These are phyloP conservation scores for Xylariales sp. DNA, from an alignment of 2,329 filamentous ascomycete genomes.

Conservation along the genomic window DNA sequence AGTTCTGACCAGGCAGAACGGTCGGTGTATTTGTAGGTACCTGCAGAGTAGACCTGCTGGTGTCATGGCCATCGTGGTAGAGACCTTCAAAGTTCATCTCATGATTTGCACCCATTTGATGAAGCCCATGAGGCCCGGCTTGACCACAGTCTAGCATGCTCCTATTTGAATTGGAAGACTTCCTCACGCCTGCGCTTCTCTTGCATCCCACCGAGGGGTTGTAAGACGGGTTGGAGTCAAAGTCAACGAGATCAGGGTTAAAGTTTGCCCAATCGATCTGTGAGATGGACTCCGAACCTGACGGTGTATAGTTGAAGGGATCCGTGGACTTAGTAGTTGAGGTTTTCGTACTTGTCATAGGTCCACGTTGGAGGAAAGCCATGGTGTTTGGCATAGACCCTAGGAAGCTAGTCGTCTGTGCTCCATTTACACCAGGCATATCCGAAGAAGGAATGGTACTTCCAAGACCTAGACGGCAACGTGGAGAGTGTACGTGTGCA, in stretches of 20 bases:
- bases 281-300: constrained; percentile 22
- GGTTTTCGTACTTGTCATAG: constrained; percentile 12
- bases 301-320: constrained; percentile 20
- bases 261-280: constrained; percentile 20
- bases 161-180: constrained; percentile 31
- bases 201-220: constrained; percentile 14
- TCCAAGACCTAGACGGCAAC: constrained; percentile 26
- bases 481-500: constrained; percentile 61
- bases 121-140: too few species aligned
- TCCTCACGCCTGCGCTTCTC: constrained; percentile 19
- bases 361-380: constrained; percentile 20
- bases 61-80: neutral
- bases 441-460: constrained; percentile 15
- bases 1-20: neutral
- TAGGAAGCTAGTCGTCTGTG: constrained; percentile 14
- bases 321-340: constrained; percentile 18
- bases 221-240: constrained; percentile 17
- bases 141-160: constrained; percentile 34
- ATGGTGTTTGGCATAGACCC: constrained; percentile 25
- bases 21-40: constrained; percentile 3
- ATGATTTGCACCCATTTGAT: too few species aligned
- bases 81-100: too few species aligned
- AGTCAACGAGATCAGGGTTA: constrained; percentile 12
- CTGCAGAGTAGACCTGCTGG: too few species aligned
- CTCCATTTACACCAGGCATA: constrained; percentile 6